A percentile compares a stretch with the other conserved stretches of the same genome.
Evolutionary conservation across 2,329 filamentous ascomycete species (phyloP).

Genomic region (Colletotrichum coccodes): DNA sequence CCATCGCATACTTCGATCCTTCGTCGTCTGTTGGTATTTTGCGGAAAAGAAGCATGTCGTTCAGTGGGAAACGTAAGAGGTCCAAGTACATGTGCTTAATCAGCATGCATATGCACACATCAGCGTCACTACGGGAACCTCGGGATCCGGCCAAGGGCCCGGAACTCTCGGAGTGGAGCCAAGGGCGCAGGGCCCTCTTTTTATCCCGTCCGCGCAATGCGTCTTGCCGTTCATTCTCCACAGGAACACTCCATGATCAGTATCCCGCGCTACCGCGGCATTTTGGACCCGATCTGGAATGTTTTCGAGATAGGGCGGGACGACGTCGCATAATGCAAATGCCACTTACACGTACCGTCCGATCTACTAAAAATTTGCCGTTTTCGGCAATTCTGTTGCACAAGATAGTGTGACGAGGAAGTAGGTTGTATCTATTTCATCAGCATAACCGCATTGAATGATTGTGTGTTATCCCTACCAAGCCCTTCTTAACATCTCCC

Average conservation of each 20-base stretch:
- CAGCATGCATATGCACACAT: conserved; percentile 8
- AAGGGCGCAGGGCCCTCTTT: neutral
- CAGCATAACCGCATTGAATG: no score
- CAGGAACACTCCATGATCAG: no score
- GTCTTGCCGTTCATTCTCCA: neutral
- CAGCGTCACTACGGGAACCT: neutral
- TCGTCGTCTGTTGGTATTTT: neutral
- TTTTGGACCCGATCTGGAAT: neutral
- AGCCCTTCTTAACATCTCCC: no score
- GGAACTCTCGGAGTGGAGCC: conserved; percentile 21
- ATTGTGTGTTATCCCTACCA: no score
- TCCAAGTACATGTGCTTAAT: conserved; percentile 5
- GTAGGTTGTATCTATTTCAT: no score
- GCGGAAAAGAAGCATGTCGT: neutral
- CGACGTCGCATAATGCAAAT: neutral
- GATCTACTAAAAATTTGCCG: no score
- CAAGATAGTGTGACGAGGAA: no score
- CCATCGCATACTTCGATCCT: neutral
- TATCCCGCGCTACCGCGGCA: neutral
- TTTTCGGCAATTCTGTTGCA: no score
- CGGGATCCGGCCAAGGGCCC: neutral
- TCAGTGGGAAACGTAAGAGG: neutral
- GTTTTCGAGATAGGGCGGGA: no score
- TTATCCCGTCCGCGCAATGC: neutral
- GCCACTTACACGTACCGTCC: neutral